Conservation (phyloP, 1,139 yeast species). For the Lodderomyces elongisporus region DNA sequence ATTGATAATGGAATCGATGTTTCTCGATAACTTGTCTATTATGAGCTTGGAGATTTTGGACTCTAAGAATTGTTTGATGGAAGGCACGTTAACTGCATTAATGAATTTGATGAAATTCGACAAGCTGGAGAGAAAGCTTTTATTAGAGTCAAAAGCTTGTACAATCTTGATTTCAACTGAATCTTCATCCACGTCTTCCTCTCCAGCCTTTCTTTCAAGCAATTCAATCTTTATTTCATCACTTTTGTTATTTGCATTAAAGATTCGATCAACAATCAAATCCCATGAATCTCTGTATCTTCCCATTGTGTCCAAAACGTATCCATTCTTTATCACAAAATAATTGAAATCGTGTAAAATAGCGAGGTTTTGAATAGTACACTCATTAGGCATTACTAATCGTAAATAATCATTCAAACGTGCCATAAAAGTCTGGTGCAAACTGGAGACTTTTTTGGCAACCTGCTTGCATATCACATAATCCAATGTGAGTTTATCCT, state of each 20-base stretch:
- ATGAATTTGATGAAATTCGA: slow-evolving; percentile 27
- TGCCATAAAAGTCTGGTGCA: slow-evolving; percentile 8
- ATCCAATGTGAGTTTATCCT: slow-evolving; percentile 2
- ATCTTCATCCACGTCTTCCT: background rate
- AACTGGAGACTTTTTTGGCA: slow-evolving; percentile 7
- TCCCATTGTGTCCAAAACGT: slow-evolving; percentile 7
- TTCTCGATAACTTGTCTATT: slow-evolving; percentile 26
- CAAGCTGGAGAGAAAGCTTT: slow-evolving; percentile 1
- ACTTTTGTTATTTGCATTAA: background rate
- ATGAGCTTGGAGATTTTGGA: slow-evolving; percentile 29
- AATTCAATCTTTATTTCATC: background rate
- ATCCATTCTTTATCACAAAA: slow-evolving; percentile 12
- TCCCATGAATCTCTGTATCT: slow-evolving; percentile 12
- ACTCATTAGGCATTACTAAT: slow-evolving; percentile 18
- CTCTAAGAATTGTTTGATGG: slow-evolving; percentile 24
- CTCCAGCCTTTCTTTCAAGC: background rate
- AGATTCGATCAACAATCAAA: slow-evolving; percentile 9
- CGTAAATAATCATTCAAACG: slow-evolving; percentile 19
- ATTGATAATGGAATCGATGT: slow-evolving; percentile 23
- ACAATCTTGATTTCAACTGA: background rate
- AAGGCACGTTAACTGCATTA: slow-evolving; percentile 20
- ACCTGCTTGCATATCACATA: slow-evolving; percentile 12
- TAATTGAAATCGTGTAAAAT: slow-evolving; percentile 12
- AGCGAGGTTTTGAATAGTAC: slow-evolving; percentile 14
- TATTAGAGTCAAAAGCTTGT: background rate